Evolutionary conservation across 768 basidiomycete genomes (phyloP).

Genomic region (Termitomyces sp.): DNA sequence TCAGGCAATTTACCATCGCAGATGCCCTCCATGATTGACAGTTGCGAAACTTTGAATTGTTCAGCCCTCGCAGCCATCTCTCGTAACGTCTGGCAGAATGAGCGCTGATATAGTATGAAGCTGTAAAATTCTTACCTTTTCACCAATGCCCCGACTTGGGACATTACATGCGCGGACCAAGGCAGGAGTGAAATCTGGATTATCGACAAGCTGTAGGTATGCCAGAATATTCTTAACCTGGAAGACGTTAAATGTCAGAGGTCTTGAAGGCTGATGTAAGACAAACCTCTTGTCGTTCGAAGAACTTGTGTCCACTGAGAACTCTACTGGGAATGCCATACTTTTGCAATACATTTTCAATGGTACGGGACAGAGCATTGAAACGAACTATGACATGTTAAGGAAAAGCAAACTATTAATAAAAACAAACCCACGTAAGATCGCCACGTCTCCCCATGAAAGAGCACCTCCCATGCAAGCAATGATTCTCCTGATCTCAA

Average conservation of each 20-base stretch:
- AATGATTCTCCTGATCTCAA: constrained; percentile 74
- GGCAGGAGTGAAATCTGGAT: constrained; percentile 64
- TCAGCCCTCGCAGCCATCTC: constrained; percentile 56
- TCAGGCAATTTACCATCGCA: constrained; percentile 57
- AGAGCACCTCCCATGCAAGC: constrained; percentile 71
- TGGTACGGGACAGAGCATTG: constrained; percentile 70
- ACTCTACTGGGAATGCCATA: constrained; percentile 76
- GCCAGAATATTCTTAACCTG: constrained; percentile 80
- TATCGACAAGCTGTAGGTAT: constrained; percentile 81
- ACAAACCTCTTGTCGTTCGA: constrained; percentile 72
- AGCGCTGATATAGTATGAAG: not conserved
- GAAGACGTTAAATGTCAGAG: constrained; percentile 26
- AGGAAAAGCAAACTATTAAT: not conserved
- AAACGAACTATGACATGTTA: constrained; percentile 57
- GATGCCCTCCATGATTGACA: constrained; percentile 63
- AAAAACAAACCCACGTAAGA: constrained; percentile 56
- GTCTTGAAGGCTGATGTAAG: constrained; percentile 5
- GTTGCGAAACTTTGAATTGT: constrained; percentile 45
- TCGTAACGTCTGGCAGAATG: constrained; percentile 45
- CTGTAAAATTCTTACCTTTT: constrained; percentile 48
- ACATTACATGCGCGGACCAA: constrained; percentile 69
- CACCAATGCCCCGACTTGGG: constrained; percentile 71
- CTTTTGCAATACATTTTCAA: constrained; percentile 75
- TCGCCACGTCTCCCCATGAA: constrained; percentile 71
- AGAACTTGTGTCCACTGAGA: constrained; percentile 82